These are phyloP conservation scores for Talaromyces liani DNA, from an alignment of 495 filamentous ascomycete genomes.

Conservation along the genomic window DNA sequence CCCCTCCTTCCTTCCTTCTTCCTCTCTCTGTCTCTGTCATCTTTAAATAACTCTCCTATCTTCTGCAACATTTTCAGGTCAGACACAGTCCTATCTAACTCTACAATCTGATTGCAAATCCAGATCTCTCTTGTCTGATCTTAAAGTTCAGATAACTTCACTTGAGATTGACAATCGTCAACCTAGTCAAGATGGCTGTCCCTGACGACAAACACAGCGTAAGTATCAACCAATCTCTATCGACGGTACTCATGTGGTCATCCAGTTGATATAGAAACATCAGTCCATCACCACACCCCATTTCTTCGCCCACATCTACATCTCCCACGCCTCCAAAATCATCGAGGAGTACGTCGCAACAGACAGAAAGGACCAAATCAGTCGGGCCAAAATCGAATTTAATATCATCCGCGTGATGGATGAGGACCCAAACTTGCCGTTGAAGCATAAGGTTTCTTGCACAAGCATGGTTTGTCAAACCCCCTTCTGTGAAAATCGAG, in stretches of 20 bases:
- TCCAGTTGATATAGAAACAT: too few species aligned
- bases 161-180: not conserved
- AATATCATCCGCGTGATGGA: slow-evolving; percentile 3
- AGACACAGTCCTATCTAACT: not conserved
- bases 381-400: slow-evolving; percentile 6
- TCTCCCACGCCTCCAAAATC: not conserved
- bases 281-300: not conserved
- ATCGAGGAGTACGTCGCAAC: slow-evolving; percentile 1
- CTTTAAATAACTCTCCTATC: not conserved
- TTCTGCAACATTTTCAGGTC: not conserved
- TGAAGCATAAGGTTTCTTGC: slow-evolving; percentile 2
- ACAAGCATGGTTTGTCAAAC: slow-evolving; percentile 3
- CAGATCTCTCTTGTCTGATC: not conserved
- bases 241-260: too few species aligned
- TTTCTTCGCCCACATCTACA: slow-evolving; percentile 6
- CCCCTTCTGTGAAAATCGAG: not conserved
- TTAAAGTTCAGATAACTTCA: not conserved
- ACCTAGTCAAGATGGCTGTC: not conserved
- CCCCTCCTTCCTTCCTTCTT: not conserved
- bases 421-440: not conserved
- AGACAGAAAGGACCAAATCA: not conserved
- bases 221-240: not conserved
- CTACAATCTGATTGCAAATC: not conserved
- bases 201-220: not conserved
- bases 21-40: slow-evolving; percentile 1